Conservation (phyloP, 1,284 basidiomycete species). For the Calocybe gambosa region DNA sequence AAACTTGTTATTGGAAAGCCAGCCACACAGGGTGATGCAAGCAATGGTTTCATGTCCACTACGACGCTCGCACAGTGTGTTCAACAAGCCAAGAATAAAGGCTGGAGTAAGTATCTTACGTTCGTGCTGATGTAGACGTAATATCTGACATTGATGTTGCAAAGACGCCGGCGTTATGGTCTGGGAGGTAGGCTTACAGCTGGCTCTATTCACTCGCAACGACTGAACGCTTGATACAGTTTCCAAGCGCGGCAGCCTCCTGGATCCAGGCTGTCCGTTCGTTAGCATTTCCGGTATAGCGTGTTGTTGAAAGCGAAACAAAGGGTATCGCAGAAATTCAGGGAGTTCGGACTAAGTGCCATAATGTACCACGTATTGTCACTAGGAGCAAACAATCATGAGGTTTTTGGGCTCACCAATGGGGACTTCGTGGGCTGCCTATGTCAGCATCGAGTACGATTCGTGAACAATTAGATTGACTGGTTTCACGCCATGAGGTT, state of each 20-base stretch:
- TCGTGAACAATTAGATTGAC: no score
- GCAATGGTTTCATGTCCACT: slow-evolving; percentile 43
- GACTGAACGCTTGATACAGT: background rate
- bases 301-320: background rate
- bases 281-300: slow-evolving; percentile 1
- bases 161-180: slow-evolving; percentile 10
- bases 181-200: slow-evolving; percentile 7
- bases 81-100: slow-evolving; percentile 17
- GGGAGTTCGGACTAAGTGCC: no score
- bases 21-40: slow-evolving; percentile 39
- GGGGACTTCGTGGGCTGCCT: no score
- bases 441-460: no score
- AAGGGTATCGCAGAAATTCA: background rate
- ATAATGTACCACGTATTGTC: no score
- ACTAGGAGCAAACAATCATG: no score
- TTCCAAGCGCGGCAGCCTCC: slow-evolving; percentile 2
- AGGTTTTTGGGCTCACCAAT: no score
- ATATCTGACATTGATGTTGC: background rate
- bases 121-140: background rate
- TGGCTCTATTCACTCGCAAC: background rate
- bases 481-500: no score
- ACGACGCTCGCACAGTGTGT: slow-evolving; percentile 47
- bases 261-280: slow-evolving; percentile 10
- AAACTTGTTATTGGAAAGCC: slow-evolving; percentile 55
- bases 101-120: slow-evolving; percentile 6